Percentiles rank a stretch among this genome's conserved stretches.
These are phyloP conservation scores for Tolypocladium tropicale DNA, from an alignment of 2,329 filamentous ascomycete genomes.

Conservation along the genomic window DNA sequence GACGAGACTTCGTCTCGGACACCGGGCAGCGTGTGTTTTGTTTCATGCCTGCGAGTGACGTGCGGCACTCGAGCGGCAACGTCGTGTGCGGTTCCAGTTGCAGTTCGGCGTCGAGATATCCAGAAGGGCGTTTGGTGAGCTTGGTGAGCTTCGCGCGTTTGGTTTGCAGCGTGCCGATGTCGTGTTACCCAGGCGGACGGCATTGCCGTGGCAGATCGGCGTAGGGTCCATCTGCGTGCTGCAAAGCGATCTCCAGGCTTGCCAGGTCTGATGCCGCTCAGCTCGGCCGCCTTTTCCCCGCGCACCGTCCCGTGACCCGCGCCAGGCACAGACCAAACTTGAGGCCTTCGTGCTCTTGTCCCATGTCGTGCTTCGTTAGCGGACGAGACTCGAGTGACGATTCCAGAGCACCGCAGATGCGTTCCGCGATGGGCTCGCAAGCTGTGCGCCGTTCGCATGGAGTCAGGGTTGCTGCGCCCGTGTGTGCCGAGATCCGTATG, in stretches of 20 bases:
- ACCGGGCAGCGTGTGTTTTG: background rate
- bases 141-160: background rate
- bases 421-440: too few relatives aligned
- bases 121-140: background rate
- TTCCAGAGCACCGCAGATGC: too few relatives aligned
- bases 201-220: background rate
- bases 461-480: too few relatives aligned
- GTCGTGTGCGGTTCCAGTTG: background rate
- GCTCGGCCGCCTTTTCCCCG: background rate
- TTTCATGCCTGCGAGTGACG: background rate
- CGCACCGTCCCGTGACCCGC: background rate
- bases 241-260: too few relatives aligned
- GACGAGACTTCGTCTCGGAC: background rate
- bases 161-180: background rate
- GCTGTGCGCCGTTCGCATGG: too few relatives aligned
- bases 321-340: background rate
- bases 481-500: too few relatives aligned
- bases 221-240: too few relatives aligned
- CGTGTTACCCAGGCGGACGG: background rate
- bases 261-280: background rate
- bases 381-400: too few relatives aligned
- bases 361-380: too few relatives aligned
- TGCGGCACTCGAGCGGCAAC: background rate
- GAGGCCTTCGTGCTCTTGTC: too few relatives aligned
- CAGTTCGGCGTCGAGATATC: background rate